Base-by-base conservation (phyloP, 345 rosid genomes). In the Murraya paniculata region DNA sequence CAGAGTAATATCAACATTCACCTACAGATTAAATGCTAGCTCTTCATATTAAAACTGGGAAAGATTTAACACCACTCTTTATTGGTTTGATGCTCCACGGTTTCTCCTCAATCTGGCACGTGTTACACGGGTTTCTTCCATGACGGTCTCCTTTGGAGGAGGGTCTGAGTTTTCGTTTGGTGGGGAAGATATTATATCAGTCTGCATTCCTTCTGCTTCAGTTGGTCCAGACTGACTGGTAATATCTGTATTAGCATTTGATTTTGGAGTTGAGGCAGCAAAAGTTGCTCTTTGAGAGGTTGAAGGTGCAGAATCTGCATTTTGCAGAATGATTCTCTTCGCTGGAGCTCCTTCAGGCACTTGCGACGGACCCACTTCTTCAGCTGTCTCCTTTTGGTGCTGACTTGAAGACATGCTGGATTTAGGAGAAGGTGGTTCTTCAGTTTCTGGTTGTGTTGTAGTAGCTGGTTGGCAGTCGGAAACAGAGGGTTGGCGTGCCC, bases 401-500 rank as follows among this genome's bases (percentile, higher is more conserved):
- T 89, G 93, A 82, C 90, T 91, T 19, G 97, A 91, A 27, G 97
- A 89, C 59, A 88, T 87, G 81, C 94, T 90, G 41, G 98, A 92
- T 21, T 89, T 45, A 41, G 92, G 87, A 61, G 93, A 91, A 76
- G 87, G 82, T 24, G 87, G 88, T 84, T 89, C 94, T 82, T 91
- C 95, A 1, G 77, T 4, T 78, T 82, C 90, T 25, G 84, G 83
- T 53, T 14, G 88, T 61, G 76, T 48, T 35, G 57, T 71, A 25
- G 84, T 13, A 55, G 86, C 48, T 66, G 86, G 85, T 84, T 86
- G 91, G 53, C 81, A 79, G 59, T 82, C 90, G 38, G 83, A 79
- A 28, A 80, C 77, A 68, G 72, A 11, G 25, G 85, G 71, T 39
- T 75, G 89, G 76, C 85, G 87, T 69, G 39, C 80, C 75, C 82